Evolutionary conservation across 176 grass and related monocot genomes (phyloP).

Genomic region (Poa annua): DNA sequence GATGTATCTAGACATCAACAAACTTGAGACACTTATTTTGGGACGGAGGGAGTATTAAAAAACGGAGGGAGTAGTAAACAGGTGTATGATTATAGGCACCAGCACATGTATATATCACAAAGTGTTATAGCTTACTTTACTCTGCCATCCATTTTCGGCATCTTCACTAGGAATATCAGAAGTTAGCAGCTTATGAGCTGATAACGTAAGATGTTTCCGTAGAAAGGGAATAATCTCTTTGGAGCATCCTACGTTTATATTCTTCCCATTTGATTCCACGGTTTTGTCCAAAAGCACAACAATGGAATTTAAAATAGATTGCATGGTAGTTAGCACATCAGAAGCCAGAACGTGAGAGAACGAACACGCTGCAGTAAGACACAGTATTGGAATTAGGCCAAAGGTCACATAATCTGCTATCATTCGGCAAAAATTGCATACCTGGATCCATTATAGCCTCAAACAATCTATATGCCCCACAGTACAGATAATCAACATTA

Average conservation of each 20-base stretch:
- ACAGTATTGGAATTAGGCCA: slow-evolving; percentile 36
- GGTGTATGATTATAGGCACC: background rate
- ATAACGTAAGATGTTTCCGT: slow-evolving; percentile 61
- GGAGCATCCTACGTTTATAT: slow-evolving; percentile 51
- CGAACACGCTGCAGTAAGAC: slow-evolving; percentile 58
- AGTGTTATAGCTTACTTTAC: slow-evolving; percentile 65
- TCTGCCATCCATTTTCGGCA: slow-evolving; percentile 60
- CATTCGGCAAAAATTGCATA: slow-evolving; percentile 39
- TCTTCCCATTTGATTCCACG: slow-evolving; percentile 63
- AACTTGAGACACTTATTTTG: no score
- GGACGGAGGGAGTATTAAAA: no score
- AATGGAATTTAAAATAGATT: slow-evolving; percentile 81
- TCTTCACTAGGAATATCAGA: slow-evolving; percentile 62
- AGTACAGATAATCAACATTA: slow-evolving; percentile 72
- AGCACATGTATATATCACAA: slow-evolving; percentile 8
- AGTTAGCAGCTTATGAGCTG: slow-evolving; percentile 72
- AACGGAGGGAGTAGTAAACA: no score
- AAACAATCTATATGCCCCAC: slow-evolving; percentile 68
- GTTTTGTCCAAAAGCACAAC: slow-evolving; percentile 56
- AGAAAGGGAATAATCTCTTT: slow-evolving; percentile 70
- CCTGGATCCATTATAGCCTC: slow-evolving; percentile 72
- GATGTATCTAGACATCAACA: no score
- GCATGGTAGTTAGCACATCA: slow-evolving; percentile 73
- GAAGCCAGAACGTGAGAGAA: slow-evolving; percentile 69
- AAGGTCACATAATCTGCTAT: slow-evolving; percentile 14